Base-by-base conservation (phyloP, 768 basidiomycete species). In the Mycena rosella region DNA sequence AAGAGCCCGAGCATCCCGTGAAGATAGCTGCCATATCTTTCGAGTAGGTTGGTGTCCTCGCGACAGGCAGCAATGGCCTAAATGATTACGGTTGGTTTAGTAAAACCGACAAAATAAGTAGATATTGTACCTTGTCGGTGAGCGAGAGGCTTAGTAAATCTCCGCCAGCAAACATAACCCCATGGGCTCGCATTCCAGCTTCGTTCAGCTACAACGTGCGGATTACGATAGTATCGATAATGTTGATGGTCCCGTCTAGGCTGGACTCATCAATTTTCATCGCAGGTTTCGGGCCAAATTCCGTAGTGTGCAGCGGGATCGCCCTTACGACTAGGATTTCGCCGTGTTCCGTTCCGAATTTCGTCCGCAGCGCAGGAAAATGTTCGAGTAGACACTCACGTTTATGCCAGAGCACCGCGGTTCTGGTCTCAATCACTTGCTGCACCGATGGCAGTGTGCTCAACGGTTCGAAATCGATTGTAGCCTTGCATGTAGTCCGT, bases 221-320 rank as follows among this genome's bases (percentile, higher is more conserved):
- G n/a, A n/a, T n/a, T n/a, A n/a, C n/a, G n/a, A n/a, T n/a, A n/a
- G n/a, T n/a, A n/a, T n/a, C n/a, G n/a, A n/a, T n/a, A n/a, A n/a
- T n/a, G n/a, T n/a, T n/a, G n/a, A n/a, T n/a, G n/a, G n/a, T n/a
- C n/a, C n/a, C n/a, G n/a, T n/a, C n/a, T n/a, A n/a, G n/a, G n/a
- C n/a, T n/a, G n/a, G n/a, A n/a, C n/a, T n/a, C n/a, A n/a, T n/a
- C n/a, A n/a, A n/a, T n/a, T n/a, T n/a, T 30, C 71, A 72, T 69
- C 17, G 67, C 63, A 9, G 71, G 71, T 11, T 70, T 45, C 1
- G 72, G 59, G 45, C 67, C 60, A 22, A 67, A 63, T 34, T 69
- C 64, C 1, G 72, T 73, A 18, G 63, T 63, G 54, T 72, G 68
- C 5, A 72, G 22, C 1, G 67, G 57, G 34, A 73, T 72, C 15